Conservation (phyloP, 2,329 filamentous ascomycete genomes). For the Colletotrichum somersetense region DNA sequence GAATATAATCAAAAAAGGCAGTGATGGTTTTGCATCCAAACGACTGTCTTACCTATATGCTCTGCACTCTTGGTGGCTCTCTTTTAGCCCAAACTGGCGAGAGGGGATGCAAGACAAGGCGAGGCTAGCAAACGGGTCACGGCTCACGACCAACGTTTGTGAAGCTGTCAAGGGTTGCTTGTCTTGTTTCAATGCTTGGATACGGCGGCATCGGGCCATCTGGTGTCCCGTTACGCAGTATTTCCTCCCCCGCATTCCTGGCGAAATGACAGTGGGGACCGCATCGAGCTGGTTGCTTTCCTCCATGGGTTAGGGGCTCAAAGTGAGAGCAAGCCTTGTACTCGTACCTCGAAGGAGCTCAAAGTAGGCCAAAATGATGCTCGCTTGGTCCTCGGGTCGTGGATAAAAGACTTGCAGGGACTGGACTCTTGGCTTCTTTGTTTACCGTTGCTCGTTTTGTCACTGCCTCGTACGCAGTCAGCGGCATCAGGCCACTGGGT, state of each 20-base stretch:
- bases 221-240: slow-evolving; percentile 9
- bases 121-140: slow-evolving; percentile 14
- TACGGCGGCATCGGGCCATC: not conserved
- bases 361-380: not conserved
- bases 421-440: not conserved
- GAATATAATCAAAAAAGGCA: not conserved
- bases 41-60: slow-evolving; percentile 12
- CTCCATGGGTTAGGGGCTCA: not conserved
- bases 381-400: not conserved
- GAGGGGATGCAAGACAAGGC: not conserved
- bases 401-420: not conserved
- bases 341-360: not conserved
- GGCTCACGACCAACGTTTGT: slow-evolving; percentile 3
- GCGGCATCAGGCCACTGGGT: not conserved
- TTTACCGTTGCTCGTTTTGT: not conserved
- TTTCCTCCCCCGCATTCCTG: slow-evolving; percentile 37
- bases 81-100: slow-evolving; percentile 2
- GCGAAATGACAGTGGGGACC: slow-evolving; percentile 21
- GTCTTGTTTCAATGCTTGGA: not conserved
- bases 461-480: not conserved
- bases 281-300: slow-evolving; percentile 4
- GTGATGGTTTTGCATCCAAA: slow-evolving; percentile 18
- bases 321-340: too few species aligned
- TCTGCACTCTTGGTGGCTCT: slow-evolving; percentile 27
- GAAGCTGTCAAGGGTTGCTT: not conserved